These are phyloP conservation scores for Alternaria burnsii DNA, from an alignment of 2,329 filamentous ascomycete genomes.

Conservation along the genomic window DNA sequence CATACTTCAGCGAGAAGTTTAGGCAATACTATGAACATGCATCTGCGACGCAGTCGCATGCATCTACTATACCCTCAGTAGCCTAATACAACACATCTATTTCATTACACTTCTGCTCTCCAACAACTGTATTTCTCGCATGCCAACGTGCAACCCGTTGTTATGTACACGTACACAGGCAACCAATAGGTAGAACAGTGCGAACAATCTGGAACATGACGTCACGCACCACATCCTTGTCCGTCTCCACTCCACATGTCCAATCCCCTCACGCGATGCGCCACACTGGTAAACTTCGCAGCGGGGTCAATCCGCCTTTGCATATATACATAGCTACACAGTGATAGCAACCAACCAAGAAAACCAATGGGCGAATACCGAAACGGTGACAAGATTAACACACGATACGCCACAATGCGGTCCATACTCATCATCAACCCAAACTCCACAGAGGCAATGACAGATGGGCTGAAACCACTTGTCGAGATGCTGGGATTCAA, in stretches of 20 bases:
- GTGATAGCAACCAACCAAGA: neutral
- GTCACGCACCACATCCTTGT: conserved; percentile 19
- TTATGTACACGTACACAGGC: neutral
- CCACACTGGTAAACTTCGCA: conserved; percentile 14
- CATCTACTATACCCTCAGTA: conserved; percentile 14
- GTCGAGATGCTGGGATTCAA: conserved; percentile 56
- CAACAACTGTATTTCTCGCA: neutral
- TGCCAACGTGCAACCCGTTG: neutral
- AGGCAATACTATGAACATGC: neutral
- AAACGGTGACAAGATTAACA: conserved; percentile 13
- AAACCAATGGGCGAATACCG: conserved; percentile 39
- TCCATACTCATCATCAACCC: conserved; percentile 78
- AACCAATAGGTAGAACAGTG: neutral
- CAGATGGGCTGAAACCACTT: conserved; percentile 66
- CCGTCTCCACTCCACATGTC: conserved; percentile 16
- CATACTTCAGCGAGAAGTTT: neutral
- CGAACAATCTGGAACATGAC: conserved; percentile 13
- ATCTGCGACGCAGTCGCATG: conserved; percentile 4
- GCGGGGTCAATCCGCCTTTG: conserved; percentile 23
- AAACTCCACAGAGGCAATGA: conserved; percentile 79
- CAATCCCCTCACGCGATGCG: conserved; percentile 23
- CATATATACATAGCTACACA: neutral
- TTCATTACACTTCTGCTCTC: neutral
- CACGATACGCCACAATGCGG: conserved; percentile 45
- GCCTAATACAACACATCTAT: conserved; percentile 18